Evolutionary conservation across 2,329 filamentous ascomycete species (phyloP), one percentile per base, ranked within the genome.

Genomic region (Hirsutella minnesotensis): DNA sequence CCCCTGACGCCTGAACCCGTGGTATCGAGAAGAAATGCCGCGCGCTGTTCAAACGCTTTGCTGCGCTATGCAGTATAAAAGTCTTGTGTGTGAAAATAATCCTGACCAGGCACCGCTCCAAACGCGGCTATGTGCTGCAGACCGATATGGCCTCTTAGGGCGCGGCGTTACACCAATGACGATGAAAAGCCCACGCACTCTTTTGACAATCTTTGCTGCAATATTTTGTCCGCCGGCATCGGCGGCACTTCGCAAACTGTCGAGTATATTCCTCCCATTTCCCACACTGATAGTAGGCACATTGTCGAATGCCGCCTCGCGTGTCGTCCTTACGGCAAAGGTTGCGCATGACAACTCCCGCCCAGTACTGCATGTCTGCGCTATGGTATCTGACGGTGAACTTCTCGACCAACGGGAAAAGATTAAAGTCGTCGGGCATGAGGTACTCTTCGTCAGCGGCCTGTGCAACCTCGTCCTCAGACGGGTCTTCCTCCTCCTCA

Each of bases 161-260:
- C 40, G 85, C 85, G 46, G 83, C 81, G 45, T 92, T 83, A 61
- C 92, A 98, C 92, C 92, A 98, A 66, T 96, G 94, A 47, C 92
- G 81, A 61, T 98, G 92, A 65, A 88, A 96, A 22, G 92, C 88
- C 92, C 92, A 98, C 9, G 92, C 94, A 54, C 86, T 94, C 72
- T 96, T 96, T 67, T 98, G 92, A 65, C 92, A 98, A 64, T 98
- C 92, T 66, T 98, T 98, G 75, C 89, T 95, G 79, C 92, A 98
- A 69, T 95, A 95, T 64, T 98, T 98, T 48, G 92, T 98, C 51
- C 92, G 81, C 53, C 92, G 81, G 67, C 92, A 98, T 50, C 92
- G 82, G 51, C 92, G 82, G 67, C 92, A 98, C 67, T 98, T 98
- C 53, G 92, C 92, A 63, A 98, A 98, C 60, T 98, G 90, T 47